Evolutionary conservation across 179 eudicot genomes (phyloP).

Genomic region (Heliamphora pulchella): DNA sequence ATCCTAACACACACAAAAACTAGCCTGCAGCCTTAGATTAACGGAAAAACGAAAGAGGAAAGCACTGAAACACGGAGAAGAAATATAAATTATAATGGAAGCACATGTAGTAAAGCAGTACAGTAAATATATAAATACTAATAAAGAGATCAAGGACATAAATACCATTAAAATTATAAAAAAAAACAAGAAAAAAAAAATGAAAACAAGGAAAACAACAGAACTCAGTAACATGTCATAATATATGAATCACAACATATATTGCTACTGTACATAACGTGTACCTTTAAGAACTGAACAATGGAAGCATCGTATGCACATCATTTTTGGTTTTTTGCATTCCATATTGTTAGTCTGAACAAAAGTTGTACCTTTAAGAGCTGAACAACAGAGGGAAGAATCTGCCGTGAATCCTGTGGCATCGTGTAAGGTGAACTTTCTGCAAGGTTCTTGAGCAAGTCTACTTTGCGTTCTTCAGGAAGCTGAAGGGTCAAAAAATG

Average conservation of each 20-base stretch:
- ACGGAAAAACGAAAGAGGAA: background rate
- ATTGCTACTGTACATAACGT: background rate
- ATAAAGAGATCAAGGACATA: background rate
- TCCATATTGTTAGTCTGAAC: background rate
- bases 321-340: background rate
- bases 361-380: conserved; percentile 59
- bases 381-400: conserved; percentile 77
- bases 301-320: background rate
- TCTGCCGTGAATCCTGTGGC: conserved; percentile 80
- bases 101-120: background rate
- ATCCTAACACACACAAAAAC: background rate
- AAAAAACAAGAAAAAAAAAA: background rate
- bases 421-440: conserved; percentile 77
- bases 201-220: background rate
- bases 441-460: conserved; percentile 86
- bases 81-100: background rate
- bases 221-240: background rate
- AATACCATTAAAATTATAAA: background rate
- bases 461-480: conserved; percentile 83
- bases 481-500: conserved; percentile 39
- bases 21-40: background rate
- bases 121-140: background rate
- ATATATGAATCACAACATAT: background rate
- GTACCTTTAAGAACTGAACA: background rate
- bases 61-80: background rate